Evolutionary conservation across 306 rosid genomes (phyloP).

Genomic region (Fragaria iinumae): DNA sequence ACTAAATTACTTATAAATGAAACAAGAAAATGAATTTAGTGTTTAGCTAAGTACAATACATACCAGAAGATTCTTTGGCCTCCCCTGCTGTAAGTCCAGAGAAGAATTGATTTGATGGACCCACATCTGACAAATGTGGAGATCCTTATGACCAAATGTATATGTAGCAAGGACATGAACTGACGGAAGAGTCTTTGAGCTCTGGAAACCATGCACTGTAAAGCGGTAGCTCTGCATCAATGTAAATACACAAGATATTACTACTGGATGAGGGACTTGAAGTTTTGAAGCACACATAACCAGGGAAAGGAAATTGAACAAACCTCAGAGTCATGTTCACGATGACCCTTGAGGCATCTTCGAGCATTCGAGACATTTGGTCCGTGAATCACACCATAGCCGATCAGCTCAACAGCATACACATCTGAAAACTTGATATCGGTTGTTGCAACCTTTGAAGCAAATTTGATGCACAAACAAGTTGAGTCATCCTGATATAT

Average conservation of each 20-base stretch:
- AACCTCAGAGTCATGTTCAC: slow-evolving; percentile 55
- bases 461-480: slow-evolving; percentile 61
- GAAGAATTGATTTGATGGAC: slow-evolving; percentile 53
- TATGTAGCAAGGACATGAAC: slow-evolving; percentile 50
- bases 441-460: slow-evolving; percentile 42
- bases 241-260: slow-evolving; percentile 15
- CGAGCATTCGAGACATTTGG: slow-evolving; percentile 41
- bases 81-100: slow-evolving; percentile 51
- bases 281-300: slow-evolving; percentile 18
- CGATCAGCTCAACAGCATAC: slow-evolving; percentile 61
- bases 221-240: slow-evolving; percentile 63
- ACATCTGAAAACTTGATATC: slow-evolving; percentile 62
- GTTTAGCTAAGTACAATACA: slow-evolving; percentile 34
- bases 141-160: slow-evolving; percentile 67
- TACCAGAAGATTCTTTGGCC: slow-evolving; percentile 89
- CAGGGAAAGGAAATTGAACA: slow-evolving; percentile 29
- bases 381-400: slow-evolving; percentile 42
- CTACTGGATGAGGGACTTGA: slow-evolving; percentile 13
- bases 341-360: slow-evolving; percentile 34
- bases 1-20: slow-evolving; percentile 11
- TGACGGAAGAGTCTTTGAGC: slow-evolving; percentile 58
- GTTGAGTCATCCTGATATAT: slow-evolving; percentile 58
- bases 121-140: slow-evolving; percentile 69
- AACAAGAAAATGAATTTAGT: slow-evolving; percentile 15
- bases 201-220: slow-evolving; percentile 59